Percentiles rank a stretch among this genome's conserved stretches.
phyloP scores from a whole-genome alignment of 768 basidiomycete species.

The Termitomyces sp. region DNA sequence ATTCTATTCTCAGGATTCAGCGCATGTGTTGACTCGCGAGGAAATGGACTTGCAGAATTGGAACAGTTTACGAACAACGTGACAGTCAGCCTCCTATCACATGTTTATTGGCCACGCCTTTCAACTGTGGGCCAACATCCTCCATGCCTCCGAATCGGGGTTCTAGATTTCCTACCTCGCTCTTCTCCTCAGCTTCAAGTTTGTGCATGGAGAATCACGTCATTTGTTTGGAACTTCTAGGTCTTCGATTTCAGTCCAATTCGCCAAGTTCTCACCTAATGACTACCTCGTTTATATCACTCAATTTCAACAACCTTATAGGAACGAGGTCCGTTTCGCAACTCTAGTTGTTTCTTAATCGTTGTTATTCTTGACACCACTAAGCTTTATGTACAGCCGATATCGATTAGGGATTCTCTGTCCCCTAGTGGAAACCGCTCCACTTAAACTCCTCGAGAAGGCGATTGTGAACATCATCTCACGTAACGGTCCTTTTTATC shows the following conservation, averaged over 20 bases:
- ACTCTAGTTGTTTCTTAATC: neutral
- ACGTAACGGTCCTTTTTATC: neutral
- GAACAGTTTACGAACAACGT: neutral
- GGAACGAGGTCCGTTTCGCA: slow-evolving; percentile 3
- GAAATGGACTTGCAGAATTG: neutral
- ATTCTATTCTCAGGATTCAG: neutral
- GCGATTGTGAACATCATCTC: neutral
- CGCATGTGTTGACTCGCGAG: neutral
- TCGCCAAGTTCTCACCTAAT: neutral
- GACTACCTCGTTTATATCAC: neutral
- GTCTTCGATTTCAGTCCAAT: neutral
- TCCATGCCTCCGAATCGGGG: slow-evolving; percentile 7
- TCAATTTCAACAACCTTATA: neutral
- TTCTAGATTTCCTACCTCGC: neutral
- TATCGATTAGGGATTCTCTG: neutral
- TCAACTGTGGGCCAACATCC: neutral
- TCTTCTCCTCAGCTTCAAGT: neutral
- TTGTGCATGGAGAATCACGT: neutral
- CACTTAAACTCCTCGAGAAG: neutral
- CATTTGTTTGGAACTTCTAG: neutral
- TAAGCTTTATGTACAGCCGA: neutral
- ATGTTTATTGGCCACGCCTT: slow-evolving; percentile 5
- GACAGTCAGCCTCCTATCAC: slow-evolving; percentile 7
- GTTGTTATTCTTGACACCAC: neutral
- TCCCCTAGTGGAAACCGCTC: neutral